Evolutionary conservation across 257 asterid genomes (phyloP).

Genomic region (Rhazya stricta): DNA sequence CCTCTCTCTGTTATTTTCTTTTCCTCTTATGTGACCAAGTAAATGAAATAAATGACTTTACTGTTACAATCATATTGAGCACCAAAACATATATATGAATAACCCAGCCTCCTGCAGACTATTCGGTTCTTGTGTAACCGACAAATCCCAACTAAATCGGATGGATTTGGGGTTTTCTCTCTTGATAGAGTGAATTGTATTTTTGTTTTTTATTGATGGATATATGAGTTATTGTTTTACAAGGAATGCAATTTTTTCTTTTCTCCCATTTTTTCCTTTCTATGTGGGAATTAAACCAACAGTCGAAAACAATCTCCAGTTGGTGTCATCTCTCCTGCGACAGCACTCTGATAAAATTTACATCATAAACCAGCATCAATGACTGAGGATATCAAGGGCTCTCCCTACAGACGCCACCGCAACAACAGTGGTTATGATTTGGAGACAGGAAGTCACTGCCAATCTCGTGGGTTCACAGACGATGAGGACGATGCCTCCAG

Average conservation of each 20-base stretch:
- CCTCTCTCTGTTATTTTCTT: not conserved
- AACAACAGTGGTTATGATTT: slow-evolving; percentile 37
- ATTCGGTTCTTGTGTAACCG: not conserved
- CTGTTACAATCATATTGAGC: not conserved
- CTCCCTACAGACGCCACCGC: slow-evolving; percentile 55
- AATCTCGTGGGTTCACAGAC: slow-evolving; percentile 23
- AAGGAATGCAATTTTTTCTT: not conserved
- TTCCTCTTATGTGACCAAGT: not conserved
- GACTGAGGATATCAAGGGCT: slow-evolving; percentile 11
- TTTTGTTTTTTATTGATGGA: not conserved
- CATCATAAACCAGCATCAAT: not conserved
- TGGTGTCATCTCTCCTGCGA: slow-evolving; percentile 81
- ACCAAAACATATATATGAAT: not conserved
- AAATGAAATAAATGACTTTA: not conserved
- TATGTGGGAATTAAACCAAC: slow-evolving; percentile 1
- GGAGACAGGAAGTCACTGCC: slow-evolving; percentile 44
- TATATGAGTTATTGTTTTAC: not conserved
- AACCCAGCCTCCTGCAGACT: not conserved
- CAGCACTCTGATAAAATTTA: slow-evolving; percentile 14
- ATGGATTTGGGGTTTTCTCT: not conserved
- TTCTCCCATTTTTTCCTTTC: not conserved
- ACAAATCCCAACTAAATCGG: slow-evolving; percentile 1
- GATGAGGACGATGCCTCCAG: slow-evolving; percentile 42
- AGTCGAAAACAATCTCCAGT: not conserved
- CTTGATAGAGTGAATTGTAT: not conserved